Base-by-base conservation (phyloP, 2,329 filamentous ascomycete genomes). In the Pseudogymnoascus sp. region DNA sequence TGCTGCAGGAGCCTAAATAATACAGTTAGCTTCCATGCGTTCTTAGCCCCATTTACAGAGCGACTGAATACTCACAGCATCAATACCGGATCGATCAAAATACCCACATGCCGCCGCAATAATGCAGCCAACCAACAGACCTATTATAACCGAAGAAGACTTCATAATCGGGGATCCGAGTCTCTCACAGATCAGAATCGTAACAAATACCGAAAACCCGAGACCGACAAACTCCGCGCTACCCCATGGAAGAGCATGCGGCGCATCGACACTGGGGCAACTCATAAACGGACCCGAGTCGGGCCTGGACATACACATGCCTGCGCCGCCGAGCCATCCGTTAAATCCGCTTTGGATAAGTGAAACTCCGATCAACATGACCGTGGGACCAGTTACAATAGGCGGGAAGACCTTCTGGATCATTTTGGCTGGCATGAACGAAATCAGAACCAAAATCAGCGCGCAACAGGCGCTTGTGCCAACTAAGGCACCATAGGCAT, bases 91-190 rank as follows among this genome's bases (percentile, higher is more conserved):
- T n/a, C 78, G 77, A 69, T 89, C 87, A 69, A 92, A 93, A 74
- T 93, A 94, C 30, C 89, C 89, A 59, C 81, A 86, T 1, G 89
- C 89, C 0, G 81, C 89, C 9, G 88, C 89, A 63, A 94, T 88
- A 68, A 91, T 87, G 73, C 89, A 92, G 50, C 90, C 90, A 1
- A 87, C 78, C 0, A 91, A 79, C 4, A 92, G 78, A 12, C 90
- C 89, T 61, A 91, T 78, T 41, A 92, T 83, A 32, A 50, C 43
- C 4, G 43, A 50, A 50, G 43, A 50, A 59, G 68, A 18, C 71
- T 92, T 92, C 88, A 94, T 92, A 65, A 94, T 88, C 0, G 90
- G 90, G 0, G 88, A 82, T 1, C 90, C 90, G 67, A 92, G 91
- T 9, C 89, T 83, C 73, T 94, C 90, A 70, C 88, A 90, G 11